A percentile compares a stretch with the other conserved stretches of the same genome.
phyloP scores from a whole-genome alignment of 768 basidiomycete genomes.

The Macrolepiota albuminosa region DNA sequence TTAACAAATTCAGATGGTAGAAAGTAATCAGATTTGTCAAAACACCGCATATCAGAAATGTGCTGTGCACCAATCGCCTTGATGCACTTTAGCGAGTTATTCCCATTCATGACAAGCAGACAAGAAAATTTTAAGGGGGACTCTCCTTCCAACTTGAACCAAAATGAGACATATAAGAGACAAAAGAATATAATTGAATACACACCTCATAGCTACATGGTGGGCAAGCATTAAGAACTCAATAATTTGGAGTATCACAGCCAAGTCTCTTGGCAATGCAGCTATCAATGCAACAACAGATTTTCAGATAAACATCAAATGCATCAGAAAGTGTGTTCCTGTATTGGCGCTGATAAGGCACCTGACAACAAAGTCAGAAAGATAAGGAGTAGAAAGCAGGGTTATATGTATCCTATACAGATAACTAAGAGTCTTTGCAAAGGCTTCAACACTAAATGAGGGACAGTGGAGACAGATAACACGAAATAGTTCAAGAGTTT shows the following conservation, averaged over 20 bases:
- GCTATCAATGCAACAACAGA: background rate
- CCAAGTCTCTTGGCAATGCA: background rate
- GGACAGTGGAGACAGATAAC: background rate
- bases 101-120: no score
- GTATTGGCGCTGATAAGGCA: background rate
- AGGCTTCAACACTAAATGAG: background rate
- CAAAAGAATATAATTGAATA: no score
- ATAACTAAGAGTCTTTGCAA: background rate
- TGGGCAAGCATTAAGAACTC: no score
- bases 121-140: no score
- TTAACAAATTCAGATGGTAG: slow-evolving; percentile 22
- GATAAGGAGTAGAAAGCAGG: no score
- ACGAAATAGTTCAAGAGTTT: background rate
- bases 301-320: background rate
- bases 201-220: no score
- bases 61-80: slow-evolving; percentile 11
- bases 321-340: background rate
- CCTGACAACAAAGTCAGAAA: no score
- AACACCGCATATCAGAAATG: slow-evolving; percentile 14
- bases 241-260: background rate
- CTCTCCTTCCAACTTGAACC: no score
- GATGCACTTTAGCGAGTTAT: no score
- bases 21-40: slow-evolving; percentile 20
- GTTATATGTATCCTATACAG: no score
- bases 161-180: no score